A percentile compares a stretch with the other conserved stretches of the same genome.
These are phyloP conservation scores for Ogataea angusta DNA, from an alignment of 805 yeast genomes.

Conservation along the genomic window DNA sequence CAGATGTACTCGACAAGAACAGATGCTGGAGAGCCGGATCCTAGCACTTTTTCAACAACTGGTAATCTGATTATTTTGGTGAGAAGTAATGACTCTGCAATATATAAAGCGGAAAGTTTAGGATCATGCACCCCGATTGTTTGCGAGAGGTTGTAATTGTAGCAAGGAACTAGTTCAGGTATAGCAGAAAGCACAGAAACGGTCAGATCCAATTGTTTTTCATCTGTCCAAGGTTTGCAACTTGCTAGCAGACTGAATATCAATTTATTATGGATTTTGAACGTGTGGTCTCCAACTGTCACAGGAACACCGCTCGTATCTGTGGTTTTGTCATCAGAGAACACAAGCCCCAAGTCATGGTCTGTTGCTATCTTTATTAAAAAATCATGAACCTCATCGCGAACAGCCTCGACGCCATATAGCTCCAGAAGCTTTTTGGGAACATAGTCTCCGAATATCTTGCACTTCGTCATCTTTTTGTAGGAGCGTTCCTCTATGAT, in stretches of 20 bases:
- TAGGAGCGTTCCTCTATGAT: slow-evolving; percentile 60
- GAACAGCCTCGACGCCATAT: slow-evolving; percentile 35
- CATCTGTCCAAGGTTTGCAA: slow-evolving; percentile 81
- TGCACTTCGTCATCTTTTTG: slow-evolving; percentile 66
- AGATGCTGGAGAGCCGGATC: slow-evolving; percentile 11
- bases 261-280: slow-evolving; percentile 64
- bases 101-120: slow-evolving; percentile 74
- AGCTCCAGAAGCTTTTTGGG: slow-evolving; percentile 55
- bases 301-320: slow-evolving; percentile 42
- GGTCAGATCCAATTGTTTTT: slow-evolving; percentile 54
- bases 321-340: slow-evolving; percentile 38
- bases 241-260: slow-evolving; percentile 58
- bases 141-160: slow-evolving; percentile 50
- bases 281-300: slow-evolving; percentile 46
- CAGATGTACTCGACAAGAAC: slow-evolving; percentile 53
- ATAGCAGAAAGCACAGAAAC: slow-evolving; percentile 46
- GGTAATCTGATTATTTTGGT: slow-evolving; percentile 57
- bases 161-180: slow-evolving; percentile 75
- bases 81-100: slow-evolving; percentile 64
- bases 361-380: slow-evolving; percentile 50
- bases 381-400: slow-evolving; percentile 41
- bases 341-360: slow-evolving; percentile 44
- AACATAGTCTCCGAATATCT: slow-evolving; percentile 75
- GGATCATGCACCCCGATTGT: slow-evolving; percentile 78
- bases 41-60: slow-evolving; percentile 41